Conservation (phyloP, 345 rosid genomes). For the Populus tremula region DNA sequence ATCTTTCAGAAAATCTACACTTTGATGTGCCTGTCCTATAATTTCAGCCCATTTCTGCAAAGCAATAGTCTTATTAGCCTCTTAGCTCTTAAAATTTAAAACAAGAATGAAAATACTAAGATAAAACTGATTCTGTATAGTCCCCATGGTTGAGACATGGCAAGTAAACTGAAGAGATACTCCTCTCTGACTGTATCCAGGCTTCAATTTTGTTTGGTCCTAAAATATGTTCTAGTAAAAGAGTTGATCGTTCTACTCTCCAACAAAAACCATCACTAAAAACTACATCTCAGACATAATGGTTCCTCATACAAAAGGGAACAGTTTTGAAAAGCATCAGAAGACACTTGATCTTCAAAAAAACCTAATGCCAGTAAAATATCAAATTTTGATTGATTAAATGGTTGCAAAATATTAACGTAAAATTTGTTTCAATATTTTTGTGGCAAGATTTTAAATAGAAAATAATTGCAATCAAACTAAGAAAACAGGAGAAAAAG, state of each 20-base stretch:
- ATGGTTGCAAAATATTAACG: neutral
- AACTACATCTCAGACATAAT: neutral
- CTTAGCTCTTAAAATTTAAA: neutral
- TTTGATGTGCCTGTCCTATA: constrained; percentile 90
- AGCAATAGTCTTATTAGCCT: constrained; percentile 18
- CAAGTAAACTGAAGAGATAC: neutral
- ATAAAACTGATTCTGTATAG: constrained; percentile 59
- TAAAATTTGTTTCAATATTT: neutral
- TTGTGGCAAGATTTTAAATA: neutral
- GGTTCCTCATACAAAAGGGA: neutral
- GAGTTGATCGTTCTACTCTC: neutral
- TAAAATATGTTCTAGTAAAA: neutral
- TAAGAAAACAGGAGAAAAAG: neutral
- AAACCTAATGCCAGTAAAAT: neutral
- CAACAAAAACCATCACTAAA: neutral
- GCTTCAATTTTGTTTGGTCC: neutral
- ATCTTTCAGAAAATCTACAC: constrained; percentile 88
- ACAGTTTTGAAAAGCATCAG: neutral
- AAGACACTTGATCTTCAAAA: neutral
- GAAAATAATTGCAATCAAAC: neutral
- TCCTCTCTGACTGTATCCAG: neutral
- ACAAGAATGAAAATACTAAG: neutral
- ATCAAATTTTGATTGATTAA: neutral
- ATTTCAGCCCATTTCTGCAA: constrained; percentile 96
- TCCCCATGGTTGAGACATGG: neutral